Base-by-base conservation (phyloP, 2,329 filamentous ascomycete species). In the Trichoderma breve region DNA sequence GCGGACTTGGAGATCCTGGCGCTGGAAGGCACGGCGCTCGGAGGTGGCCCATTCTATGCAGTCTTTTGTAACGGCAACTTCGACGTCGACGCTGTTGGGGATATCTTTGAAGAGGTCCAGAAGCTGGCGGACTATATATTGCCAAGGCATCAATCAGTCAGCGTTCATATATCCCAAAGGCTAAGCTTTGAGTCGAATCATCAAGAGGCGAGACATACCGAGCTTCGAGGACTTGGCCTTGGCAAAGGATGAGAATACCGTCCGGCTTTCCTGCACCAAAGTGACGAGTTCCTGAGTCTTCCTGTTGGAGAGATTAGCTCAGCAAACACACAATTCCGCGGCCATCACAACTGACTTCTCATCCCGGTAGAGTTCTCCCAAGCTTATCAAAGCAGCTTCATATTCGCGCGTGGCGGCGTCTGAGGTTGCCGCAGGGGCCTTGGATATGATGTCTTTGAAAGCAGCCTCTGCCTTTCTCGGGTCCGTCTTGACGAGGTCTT, bases 21-120 rank as follows among this genome's bases (percentile, higher is more conserved):
- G 94, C 77, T 99, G 90, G 88, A 99, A 99, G 73, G 94, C 93
- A 80, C 96, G 92, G 78, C 95, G 93, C 86, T 98, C 94, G 67
- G 93, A 93, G 70, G 95, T 93, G 63, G 96, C 96, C 96, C 96
- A 99, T 85, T 98, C 95, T 90, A 99, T 99, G 86, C 94, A 98
- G 84, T 96, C 97, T 84, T 97, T 97, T 79, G 96, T 99, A 78
- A 98, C 94, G 81, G 91, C 86, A 82, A 97, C 94, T 85, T 99
- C 96, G 80, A 92, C 93, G 81, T 99, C 96, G 86, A 92, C 92
- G 77, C 94, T 96, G 84, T 98, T 92, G 79, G 97, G 96, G 78
- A 98, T 98, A 79, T 92, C 89, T 78, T 93, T 90, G 87, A 98
- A 96, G 82, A 98, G 91, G 83, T 99, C 96, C 82, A 99, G 92